A percentile compares a stretch with the other conserved stretches of the same genome.
Evolutionary conservation across 2,329 filamentous ascomycete genomes (phyloP).

Genomic region (Podosphaera xanthii): DNA sequence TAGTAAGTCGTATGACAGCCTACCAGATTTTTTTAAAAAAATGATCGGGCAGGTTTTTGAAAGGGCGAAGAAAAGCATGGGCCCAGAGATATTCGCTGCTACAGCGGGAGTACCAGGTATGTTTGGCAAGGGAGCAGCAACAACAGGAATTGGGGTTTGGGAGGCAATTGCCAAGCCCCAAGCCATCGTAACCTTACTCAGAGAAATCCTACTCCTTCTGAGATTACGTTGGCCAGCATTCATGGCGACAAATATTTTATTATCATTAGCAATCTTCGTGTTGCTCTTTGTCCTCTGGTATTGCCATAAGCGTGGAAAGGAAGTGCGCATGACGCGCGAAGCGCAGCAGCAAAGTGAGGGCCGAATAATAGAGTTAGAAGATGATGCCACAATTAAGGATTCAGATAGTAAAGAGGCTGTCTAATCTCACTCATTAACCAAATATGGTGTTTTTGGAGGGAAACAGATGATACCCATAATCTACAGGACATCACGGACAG

Average conservation of each 20-base stretch:
- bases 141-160: slow-evolving; percentile 32
- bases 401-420: not conserved
- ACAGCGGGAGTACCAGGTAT: slow-evolving; percentile 44
- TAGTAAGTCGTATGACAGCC: slow-evolving; percentile 35
- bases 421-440: too few species aligned
- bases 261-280: slow-evolving; percentile 76
- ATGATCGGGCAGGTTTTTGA: slow-evolving; percentile 65
- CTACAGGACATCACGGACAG: too few species aligned
- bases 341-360: slow-evolving; percentile 9
- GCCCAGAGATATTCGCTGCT: slow-evolving; percentile 60
- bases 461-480: too few species aligned
- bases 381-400: not conserved
- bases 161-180: slow-evolving; percentile 69
- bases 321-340: slow-evolving; percentile 39
- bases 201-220: slow-evolving; percentile 75
- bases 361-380: not conserved
- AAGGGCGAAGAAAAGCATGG: slow-evolving; percentile 54
- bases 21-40: slow-evolving; percentile 65
- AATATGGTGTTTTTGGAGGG: too few species aligned
- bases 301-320: slow-evolving; percentile 82
- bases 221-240: slow-evolving; percentile 77
- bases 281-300: slow-evolving; percentile 93
- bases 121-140: slow-evolving; percentile 22
- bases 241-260: slow-evolving; percentile 73
- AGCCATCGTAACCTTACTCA: slow-evolving; percentile 63